Conservation (phyloP, 805 yeast species). For the Candida broadrunensis region DNA sequence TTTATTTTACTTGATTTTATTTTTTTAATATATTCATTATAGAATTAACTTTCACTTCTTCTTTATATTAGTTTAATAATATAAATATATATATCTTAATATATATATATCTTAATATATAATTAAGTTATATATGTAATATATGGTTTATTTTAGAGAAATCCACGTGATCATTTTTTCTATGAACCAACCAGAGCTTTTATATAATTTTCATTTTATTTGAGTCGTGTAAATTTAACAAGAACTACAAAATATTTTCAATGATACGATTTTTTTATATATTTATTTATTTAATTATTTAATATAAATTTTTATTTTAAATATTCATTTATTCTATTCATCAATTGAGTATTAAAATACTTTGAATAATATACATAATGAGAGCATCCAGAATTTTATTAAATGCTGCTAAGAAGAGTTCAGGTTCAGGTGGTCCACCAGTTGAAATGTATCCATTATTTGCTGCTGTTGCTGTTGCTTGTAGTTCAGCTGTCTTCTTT, state of each 20-base stretch:
- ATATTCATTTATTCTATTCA: too few species aligned
- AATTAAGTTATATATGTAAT: too few species aligned
- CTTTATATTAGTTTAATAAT: background rate
- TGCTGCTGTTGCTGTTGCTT: slow-evolving; percentile 42
- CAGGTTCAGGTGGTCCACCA: slow-evolving; percentile 20
- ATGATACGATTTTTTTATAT: too few species aligned
- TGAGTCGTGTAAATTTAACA: too few species aligned
- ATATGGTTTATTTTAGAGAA: too few species aligned
- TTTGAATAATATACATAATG: slow-evolving; percentile 19
- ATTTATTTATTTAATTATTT: too few species aligned
- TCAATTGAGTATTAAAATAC: too few species aligned
- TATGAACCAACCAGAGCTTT: slow-evolving; percentile 11
- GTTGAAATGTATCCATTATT: slow-evolving; percentile 48
- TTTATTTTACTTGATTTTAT: background rate
- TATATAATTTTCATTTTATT: too few species aligned
- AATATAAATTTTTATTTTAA: too few species aligned
- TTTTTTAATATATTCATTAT: too few species aligned
- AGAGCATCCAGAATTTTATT: slow-evolving; percentile 38
- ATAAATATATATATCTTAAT: background rate
- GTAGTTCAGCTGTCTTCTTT: slow-evolving; percentile 36
- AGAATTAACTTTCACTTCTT: background rate
- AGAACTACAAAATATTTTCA: too few species aligned
- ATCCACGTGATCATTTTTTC: slow-evolving; percentile 5
- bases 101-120: too few species aligned
- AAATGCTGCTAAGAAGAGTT: slow-evolving; percentile 36